These are phyloP conservation scores for Penicillium parvum DNA, from an alignment of 495 filamentous ascomycete genomes.

Conservation along the genomic window DNA sequence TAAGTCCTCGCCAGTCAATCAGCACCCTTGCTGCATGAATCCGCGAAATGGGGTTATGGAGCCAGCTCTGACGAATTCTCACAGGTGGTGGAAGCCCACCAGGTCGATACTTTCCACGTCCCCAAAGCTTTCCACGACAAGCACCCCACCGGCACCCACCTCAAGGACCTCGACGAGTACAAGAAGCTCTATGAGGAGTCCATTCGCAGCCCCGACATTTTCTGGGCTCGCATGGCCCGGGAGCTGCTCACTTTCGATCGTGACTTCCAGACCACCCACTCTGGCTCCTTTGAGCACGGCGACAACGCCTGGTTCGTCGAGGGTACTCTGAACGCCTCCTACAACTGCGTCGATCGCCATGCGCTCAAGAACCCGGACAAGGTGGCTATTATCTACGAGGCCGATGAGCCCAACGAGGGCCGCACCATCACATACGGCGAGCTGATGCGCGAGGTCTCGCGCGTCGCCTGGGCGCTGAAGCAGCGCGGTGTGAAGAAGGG, in stretches of 20 bases:
- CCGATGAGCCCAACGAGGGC: constrained; percentile 84
- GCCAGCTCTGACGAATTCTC: too few relatives aligned
- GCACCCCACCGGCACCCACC: constrained; percentile 63
- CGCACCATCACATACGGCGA: constrained; percentile 90
- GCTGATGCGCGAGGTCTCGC: constrained; percentile 88
- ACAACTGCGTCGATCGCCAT: constrained; percentile 96
- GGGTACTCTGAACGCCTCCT: constrained; percentile 89
- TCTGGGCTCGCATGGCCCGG: constrained; percentile 82
- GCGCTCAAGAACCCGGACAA: constrained; percentile 87
- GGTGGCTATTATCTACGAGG: constrained; percentile 97
- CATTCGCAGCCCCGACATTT: constrained; percentile 82
- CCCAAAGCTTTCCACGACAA: constrained; percentile 62
- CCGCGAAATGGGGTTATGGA: too few relatives aligned
- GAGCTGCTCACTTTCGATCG: constrained; percentile 86
- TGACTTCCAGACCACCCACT: constrained; percentile 88
- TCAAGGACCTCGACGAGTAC: constrained; percentile 78
- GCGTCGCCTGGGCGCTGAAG: constrained; percentile 78
- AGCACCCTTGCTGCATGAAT: too few relatives aligned
- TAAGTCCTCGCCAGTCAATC: constrained; percentile 25
- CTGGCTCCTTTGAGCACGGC: constrained; percentile 71
- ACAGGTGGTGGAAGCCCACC: constrained; percentile 67
- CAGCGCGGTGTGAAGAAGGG: constrained; percentile 96
- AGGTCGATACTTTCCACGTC: constrained; percentile 76
- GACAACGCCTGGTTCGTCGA: constrained; percentile 95
- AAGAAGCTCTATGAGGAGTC: constrained; percentile 93